Evolutionary conservation across 306 rosid species (phyloP).

Genomic region (Quercus wislizeni): DNA sequence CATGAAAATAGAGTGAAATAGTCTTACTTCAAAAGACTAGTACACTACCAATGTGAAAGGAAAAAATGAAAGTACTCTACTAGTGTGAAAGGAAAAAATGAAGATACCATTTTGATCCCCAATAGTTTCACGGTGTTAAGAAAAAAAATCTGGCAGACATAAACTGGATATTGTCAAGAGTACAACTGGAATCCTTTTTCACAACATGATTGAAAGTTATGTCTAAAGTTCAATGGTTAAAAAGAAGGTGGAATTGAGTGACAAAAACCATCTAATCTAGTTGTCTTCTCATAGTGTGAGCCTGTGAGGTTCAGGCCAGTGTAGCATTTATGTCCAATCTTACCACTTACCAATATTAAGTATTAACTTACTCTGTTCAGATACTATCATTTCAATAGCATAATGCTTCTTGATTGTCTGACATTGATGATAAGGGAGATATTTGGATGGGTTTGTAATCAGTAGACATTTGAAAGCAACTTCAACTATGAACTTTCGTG

Average conservation of each 20-base stretch:
- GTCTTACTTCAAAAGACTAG: no score
- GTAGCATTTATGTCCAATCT: not conserved
- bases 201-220: no score
- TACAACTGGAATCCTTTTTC: not conserved
- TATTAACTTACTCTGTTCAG: not conserved
- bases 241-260: not conserved
- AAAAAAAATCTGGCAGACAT: not conserved
- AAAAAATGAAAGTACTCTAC: no score
- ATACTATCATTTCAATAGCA: not conserved
- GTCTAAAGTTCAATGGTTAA: no score
- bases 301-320: no score
- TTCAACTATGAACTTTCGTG: not conserved
- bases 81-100: no score
- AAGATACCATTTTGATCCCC: not conserved
- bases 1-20: no score
- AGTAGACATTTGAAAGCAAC: not conserved
- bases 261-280: not conserved
- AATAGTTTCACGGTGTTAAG: not conserved
- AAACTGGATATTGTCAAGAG: not conserved
- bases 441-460: not conserved
- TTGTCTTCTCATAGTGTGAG: not conserved
- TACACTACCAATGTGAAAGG: no score
- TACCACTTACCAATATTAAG: not conserved
- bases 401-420: conserved; percentile 11
- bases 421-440: conserved; percentile 15